These are phyloP conservation scores for Phytopythium kandeliae DNA, from an alignment of 352 stramenopile species.

Conservation along the genomic window DNA sequence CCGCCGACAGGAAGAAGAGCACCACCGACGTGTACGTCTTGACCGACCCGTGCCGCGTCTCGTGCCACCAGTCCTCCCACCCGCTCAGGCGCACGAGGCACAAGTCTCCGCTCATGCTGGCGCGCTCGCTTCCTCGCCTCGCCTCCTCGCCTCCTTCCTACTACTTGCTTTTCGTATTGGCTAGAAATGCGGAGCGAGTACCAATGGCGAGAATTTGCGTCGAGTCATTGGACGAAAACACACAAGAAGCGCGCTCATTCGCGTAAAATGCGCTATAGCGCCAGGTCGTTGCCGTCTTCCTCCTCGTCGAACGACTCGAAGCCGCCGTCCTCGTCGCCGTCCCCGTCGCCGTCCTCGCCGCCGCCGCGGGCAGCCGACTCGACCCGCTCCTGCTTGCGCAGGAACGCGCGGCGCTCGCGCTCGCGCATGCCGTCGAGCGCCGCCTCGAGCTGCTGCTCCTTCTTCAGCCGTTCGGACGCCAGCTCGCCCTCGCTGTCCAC, in stretches of 20 bases:
- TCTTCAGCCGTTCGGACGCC: slow-evolving; percentile 31
- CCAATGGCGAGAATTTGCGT: too few relatives aligned
- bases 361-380: slow-evolving; percentile 29
- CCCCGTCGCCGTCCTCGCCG: slow-evolving; percentile 9
- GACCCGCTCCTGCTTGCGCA: slow-evolving; percentile 66
- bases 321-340: slow-evolving; percentile 11
- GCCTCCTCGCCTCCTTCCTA: too few relatives aligned
- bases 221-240: slow-evolving; percentile 16
- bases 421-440: slow-evolving; percentile 67
- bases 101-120: slow-evolving; percentile 22
- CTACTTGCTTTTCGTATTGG: too few relatives aligned
- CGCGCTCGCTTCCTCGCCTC: too few relatives aligned
- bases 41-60: slow-evolving; percentile 37
- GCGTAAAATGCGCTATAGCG: slow-evolving; percentile 17
- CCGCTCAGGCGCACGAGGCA: slow-evolving; percentile 42
- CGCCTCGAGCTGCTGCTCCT: slow-evolving; percentile 44
- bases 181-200: too few relatives aligned
- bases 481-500: slow-evolving; percentile 46
- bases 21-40: slow-evolving; percentile 66
- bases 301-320: slow-evolving; percentile 54
- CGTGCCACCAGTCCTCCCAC: slow-evolving; percentile 52
- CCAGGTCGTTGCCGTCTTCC: slow-evolving; percentile 32
- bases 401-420: slow-evolving; percentile 62
- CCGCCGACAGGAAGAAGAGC: slow-evolving; percentile 74
- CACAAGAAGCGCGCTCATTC: slow-evolving; percentile 17